Evolutionary conservation across 192 early-diverging fungal species (phyloP).

Genomic region (Backusella macrospora): DNA sequence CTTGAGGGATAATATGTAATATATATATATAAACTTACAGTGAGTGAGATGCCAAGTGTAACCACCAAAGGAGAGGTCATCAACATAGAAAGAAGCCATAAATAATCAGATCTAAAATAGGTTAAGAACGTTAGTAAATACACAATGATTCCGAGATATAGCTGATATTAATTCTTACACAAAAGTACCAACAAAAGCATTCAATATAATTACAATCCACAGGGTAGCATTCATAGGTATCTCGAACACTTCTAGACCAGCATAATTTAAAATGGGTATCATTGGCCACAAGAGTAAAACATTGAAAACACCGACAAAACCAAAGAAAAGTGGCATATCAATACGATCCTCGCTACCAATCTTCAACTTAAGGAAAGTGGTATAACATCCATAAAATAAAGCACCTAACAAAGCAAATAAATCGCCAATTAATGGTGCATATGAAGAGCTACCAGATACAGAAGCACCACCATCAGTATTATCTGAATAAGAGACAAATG

Average conservation of each 20-base stretch:
- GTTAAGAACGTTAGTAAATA: neutral
- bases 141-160: neutral
- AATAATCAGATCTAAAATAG: slow-evolving; percentile 65
- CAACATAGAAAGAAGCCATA: slow-evolving; percentile 76
- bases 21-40: slow-evolving; percentile 43
- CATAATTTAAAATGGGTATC: slow-evolving; percentile 59
- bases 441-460: slow-evolving; percentile 14
- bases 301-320: slow-evolving; percentile 76
- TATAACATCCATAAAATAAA: slow-evolving; percentile 79
- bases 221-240: slow-evolving; percentile 55
- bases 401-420: slow-evolving; percentile 71
- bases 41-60: slow-evolving; percentile 76
- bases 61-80: slow-evolving; percentile 84
- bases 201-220: slow-evolving; percentile 67
- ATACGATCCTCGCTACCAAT: slow-evolving; percentile 71
- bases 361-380: slow-evolving; percentile 68
- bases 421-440: slow-evolving; percentile 61
- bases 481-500: slow-evolving; percentile 58
- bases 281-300: slow-evolving; percentile 68
- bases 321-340: slow-evolving; percentile 77
- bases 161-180: slow-evolving; percentile 45
- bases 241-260: slow-evolving; percentile 66
- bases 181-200: slow-evolving; percentile 79
- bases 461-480: slow-evolving; percentile 36
- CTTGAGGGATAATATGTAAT: neutral